Evolutionary conservation across 305 asterid genomes (phyloP), one percentile per base, ranked within the genome.

Genomic region (Solanum hybrid): DNA sequence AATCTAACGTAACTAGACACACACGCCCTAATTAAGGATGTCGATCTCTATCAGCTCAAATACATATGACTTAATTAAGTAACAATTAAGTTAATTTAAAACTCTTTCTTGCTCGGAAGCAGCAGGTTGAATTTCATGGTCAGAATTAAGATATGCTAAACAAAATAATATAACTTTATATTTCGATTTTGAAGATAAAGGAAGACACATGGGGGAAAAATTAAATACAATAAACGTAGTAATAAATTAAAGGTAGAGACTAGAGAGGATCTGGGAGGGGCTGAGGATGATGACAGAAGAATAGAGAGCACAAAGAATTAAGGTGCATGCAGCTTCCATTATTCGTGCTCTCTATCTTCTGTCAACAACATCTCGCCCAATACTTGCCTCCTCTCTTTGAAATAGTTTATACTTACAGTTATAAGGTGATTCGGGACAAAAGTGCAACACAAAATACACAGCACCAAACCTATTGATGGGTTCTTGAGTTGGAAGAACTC

Each of bases 301-400:
- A 45, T 93, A 93, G 92, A 91, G 94, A 91, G 94, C 94, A 93
- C 93, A 93, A 89, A 92, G 31, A 91, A 92, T 79, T 10, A 90
- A 91, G 90, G 76, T 92, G 91, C 51, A 75, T 91, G 91, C 51
- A 34, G 13, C 32, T 31, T 31, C 32, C 91, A 68, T 41, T 90
- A 89, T 92, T 88, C 11, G 94, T 93, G 94, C 94, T 90, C 94
- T 91, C 94, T 91, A 91, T 93, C 94, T 93, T 93, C 94, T 91
- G 94, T 93, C 94, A 93, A 41, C 93, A 91, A 31, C 90, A 91
- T 90, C 93, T 80, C 85, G 5, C 90, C 89, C 88, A 65, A 22
- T 65, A 27, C 26, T 88, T 39, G 78, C 88, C 91, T 83, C 80
- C 89, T 57, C n/a, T 14, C 17, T 38, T 13, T 20, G n/a, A 33